Conservation (phyloP, 768 basidiomycete species). For the Suillus spraguei region DNA sequence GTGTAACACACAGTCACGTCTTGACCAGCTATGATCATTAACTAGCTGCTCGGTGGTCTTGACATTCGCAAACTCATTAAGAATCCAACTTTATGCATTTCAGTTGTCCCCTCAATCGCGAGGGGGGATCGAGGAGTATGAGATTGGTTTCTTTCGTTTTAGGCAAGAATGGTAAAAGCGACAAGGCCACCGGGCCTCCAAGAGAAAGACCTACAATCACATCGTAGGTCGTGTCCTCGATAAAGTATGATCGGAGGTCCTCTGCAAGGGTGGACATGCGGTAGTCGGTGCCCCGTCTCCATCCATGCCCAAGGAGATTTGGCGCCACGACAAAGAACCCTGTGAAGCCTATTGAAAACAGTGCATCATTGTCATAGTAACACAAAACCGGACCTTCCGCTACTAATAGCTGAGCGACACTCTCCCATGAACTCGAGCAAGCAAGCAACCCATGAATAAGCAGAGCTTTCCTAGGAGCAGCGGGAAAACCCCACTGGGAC, state of each 20-base stretch:
- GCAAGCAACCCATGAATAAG: slow-evolving; percentile 20
- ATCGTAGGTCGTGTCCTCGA: slow-evolving; percentile 13
- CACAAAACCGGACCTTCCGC: slow-evolving; percentile 16
- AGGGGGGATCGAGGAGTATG: slow-evolving; percentile 21
- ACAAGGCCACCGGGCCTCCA: slow-evolving; percentile 17
- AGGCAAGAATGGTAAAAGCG: slow-evolving; percentile 19
- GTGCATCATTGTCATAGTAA: background rate
- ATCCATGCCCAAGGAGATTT: slow-evolving; percentile 20
- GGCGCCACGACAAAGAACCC: slow-evolving; percentile 25
- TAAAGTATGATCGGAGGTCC: slow-evolving; percentile 19
- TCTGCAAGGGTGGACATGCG: slow-evolving; percentile 13
- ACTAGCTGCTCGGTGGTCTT: background rate
- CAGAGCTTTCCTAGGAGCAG: slow-evolving; percentile 17
- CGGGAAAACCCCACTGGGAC: slow-evolving; percentile 19
- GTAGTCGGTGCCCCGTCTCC: slow-evolving; percentile 14
- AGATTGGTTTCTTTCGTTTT: slow-evolving; percentile 8
- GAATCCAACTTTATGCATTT: background rate
- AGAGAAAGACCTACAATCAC: slow-evolving; percentile 24
- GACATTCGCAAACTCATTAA: background rate
- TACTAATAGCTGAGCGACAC: slow-evolving; percentile 16
- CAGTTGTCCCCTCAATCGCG: background rate
- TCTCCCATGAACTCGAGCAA: slow-evolving; percentile 24
- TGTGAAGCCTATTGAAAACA: slow-evolving; percentile 1
- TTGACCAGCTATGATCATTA: slow-evolving; percentile 22
- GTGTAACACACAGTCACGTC: slow-evolving; percentile 12